These are phyloP conservation scores for Drechslerella coelobrocha DNA, from an alignment of 2,329 filamentous ascomycete species.

Conservation along the genomic window DNA sequence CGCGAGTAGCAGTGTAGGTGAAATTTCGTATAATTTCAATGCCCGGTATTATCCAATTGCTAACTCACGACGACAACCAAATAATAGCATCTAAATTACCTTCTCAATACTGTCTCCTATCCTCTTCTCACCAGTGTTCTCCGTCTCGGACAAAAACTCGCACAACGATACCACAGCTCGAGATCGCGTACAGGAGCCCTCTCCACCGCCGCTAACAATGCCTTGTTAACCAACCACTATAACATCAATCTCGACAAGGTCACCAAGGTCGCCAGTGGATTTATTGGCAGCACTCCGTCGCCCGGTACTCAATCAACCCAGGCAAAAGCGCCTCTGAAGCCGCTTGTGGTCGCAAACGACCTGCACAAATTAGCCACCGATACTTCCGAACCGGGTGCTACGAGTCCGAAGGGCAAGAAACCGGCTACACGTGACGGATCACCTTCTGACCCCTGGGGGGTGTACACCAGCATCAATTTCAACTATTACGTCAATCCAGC, in stretches of 20 bases:
- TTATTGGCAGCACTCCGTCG: slow-evolving; percentile 67
- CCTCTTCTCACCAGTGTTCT: slow-evolving; percentile 79
- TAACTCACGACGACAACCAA: slow-evolving; percentile 19
- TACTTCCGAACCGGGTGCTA: slow-evolving; percentile 57
- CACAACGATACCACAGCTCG: slow-evolving; percentile 89
- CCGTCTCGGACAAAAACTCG: slow-evolving; percentile 81
- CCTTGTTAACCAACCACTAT: slow-evolving; percentile 83
- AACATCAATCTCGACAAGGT: slow-evolving; percentile 80
- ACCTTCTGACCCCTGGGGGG: slow-evolving; percentile 66
- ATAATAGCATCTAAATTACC: slow-evolving; percentile 73
- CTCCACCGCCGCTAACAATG: slow-evolving; percentile 71
- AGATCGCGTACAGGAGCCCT: slow-evolving; percentile 74
- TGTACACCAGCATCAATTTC: slow-evolving; percentile 81
- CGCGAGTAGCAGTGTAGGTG: slow-evolving; percentile 74
- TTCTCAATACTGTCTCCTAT: slow-evolving; percentile 85
- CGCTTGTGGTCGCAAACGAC: slow-evolving; percentile 79
- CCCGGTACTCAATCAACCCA: slow-evolving; percentile 42
- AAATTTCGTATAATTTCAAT: neutral
- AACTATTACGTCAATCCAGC: slow-evolving; percentile 70
- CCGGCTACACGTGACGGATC: slow-evolving; percentile 54
- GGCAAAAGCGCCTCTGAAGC: slow-evolving; percentile 59
- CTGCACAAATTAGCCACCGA: slow-evolving; percentile 75
- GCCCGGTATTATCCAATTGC: slow-evolving; percentile 1
- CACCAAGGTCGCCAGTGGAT: slow-evolving; percentile 81
- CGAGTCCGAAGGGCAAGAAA: slow-evolving; percentile 55